phyloP scores from a whole-genome alignment of 371 early-diverging fungal species.

The Apophysomyces variabilis region DNA sequence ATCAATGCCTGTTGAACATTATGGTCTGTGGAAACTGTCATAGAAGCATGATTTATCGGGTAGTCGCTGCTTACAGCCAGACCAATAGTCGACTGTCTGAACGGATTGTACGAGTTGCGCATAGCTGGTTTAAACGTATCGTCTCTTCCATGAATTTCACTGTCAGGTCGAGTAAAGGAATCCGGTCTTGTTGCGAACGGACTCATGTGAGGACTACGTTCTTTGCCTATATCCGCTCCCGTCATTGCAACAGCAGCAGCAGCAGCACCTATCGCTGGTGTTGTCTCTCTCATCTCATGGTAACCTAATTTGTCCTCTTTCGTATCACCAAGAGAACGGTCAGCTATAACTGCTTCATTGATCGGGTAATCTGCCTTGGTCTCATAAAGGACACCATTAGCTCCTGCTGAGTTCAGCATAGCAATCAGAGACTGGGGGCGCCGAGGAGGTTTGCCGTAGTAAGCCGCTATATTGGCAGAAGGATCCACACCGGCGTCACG shows the following conservation, averaged over 20 bases:
- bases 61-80: conserved; percentile 27
- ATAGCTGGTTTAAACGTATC: conserved; percentile 5
- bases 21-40: neutral
- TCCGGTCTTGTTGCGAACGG: conserved; percentile 22
- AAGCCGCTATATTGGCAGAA: conserved; percentile 33
- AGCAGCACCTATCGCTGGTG: conserved; percentile 15
- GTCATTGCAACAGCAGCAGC: conserved; percentile 15
- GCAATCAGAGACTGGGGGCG: conserved; percentile 47
- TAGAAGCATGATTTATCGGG: neutral
- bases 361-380: conserved; percentile 8
- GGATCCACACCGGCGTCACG: conserved; percentile 39
- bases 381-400: conserved; percentile 12
- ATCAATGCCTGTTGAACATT: neutral
- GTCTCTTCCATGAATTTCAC: conserved; percentile 20
- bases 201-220: neutral
- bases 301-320: conserved; percentile 9
- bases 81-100: conserved; percentile 32
- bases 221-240: neutral
- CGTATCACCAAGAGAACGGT: neutral
- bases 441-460: conserved; percentile 52
- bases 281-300: conserved; percentile 8
- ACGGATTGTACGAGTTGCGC: conserved; percentile 40
- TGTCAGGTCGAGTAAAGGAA: conserved; percentile 20
- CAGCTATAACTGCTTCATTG: neutral
- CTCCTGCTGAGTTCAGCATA: conserved; percentile 26